Conservation (phyloP, 2,329 filamentous ascomycete genomes). For the Botrytis tulipae region DNA sequence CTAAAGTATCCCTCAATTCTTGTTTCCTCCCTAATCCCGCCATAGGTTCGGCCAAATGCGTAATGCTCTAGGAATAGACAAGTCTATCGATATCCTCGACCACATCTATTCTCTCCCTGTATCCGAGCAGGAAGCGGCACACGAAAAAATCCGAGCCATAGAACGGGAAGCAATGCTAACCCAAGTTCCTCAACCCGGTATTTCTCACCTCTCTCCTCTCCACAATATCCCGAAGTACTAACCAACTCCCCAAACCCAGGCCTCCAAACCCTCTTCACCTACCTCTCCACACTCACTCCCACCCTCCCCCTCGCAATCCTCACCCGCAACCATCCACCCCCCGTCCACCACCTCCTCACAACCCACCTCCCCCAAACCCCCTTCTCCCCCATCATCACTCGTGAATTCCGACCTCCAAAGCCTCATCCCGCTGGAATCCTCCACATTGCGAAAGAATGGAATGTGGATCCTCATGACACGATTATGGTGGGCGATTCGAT, state of each 20-base stretch:
- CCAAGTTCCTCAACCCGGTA: slow-evolving; percentile 80
- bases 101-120: slow-evolving; percentile 76
- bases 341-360: slow-evolving; percentile 69
- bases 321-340: slow-evolving; percentile 87
- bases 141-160: slow-evolving; percentile 72
- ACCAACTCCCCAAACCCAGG: slow-evolving; percentile 76
- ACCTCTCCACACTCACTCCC: slow-evolving; percentile 60
- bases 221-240: slow-evolving; percentile 58
- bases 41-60: slow-evolving; percentile 94
- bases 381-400: slow-evolving; percentile 79
- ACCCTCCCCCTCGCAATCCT: slow-evolving; percentile 78
- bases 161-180: slow-evolving; percentile 77
- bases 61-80: slow-evolving; percentile 67
- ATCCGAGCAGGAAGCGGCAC: slow-evolving; percentile 59
- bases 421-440: slow-evolving; percentile 84
- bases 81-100: slow-evolving; percentile 78
- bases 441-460: slow-evolving; percentile 80
- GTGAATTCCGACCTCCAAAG: slow-evolving; percentile 80
- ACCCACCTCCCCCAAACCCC: slow-evolving; percentile 68
- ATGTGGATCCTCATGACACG: slow-evolving; percentile 35
- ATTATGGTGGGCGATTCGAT: slow-evolving; percentile 66
- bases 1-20: not conserved
- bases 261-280: slow-evolving; percentile 73
- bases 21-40: slow-evolving; percentile 46
- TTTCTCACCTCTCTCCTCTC: slow-evolving; percentile 64